A percentile compares a stretch with the other conserved stretches of the same genome.
These are phyloP conservation scores for Incumbomyces lentus DNA, from an alignment of 2,329 filamentous ascomycete genomes.

Conservation along the genomic window DNA sequence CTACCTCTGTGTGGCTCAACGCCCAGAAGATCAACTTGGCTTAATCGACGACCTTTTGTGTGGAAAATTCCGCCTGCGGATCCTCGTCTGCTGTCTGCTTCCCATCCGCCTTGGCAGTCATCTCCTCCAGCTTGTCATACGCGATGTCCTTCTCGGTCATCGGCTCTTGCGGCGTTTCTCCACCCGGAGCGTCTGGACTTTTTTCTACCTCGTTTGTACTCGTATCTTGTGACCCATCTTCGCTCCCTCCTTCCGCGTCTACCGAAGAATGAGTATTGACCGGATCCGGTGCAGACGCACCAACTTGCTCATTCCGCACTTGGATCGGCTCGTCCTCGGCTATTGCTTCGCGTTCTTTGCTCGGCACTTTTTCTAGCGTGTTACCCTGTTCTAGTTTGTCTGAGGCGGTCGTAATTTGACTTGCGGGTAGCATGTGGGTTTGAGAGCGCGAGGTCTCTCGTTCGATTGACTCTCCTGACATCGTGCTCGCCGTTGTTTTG, in stretches of 20 bases:
- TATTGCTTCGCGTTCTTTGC: constrained; percentile 2
- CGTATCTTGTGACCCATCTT: neutral
- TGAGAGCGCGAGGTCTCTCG: constrained; percentile 11
- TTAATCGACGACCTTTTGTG: constrained; percentile 10
- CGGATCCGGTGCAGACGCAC: neutral
- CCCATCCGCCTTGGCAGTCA: constrained; percentile 9
- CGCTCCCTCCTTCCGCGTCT: neutral
- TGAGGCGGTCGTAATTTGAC: constrained; percentile 16
- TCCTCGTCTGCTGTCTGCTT: constrained; percentile 7
- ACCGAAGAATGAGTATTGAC: neutral
- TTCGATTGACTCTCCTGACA: constrained; percentile 13
- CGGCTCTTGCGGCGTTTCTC: constrained; percentile 1
- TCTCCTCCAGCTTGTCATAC: constrained; percentile 9
- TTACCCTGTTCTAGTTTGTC: neutral
- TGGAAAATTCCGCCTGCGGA: constrained; percentile 32
- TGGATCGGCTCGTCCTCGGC: constrained; percentile 3
- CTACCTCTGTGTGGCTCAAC: neutral
- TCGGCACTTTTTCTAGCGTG: constrained; percentile 1
- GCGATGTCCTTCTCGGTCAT: constrained; percentile 5
- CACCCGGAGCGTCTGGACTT: neutral
- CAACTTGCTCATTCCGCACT: constrained; percentile 6
- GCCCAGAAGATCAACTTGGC: neutral
- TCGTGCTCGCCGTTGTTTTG: constrained; percentile 15
- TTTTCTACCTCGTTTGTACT: neutral
- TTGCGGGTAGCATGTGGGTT: constrained; percentile 16